Evolutionary conservation across 2,329 filamentous ascomycete species (phyloP).

Genomic region (Sporothrix globosa): DNA sequence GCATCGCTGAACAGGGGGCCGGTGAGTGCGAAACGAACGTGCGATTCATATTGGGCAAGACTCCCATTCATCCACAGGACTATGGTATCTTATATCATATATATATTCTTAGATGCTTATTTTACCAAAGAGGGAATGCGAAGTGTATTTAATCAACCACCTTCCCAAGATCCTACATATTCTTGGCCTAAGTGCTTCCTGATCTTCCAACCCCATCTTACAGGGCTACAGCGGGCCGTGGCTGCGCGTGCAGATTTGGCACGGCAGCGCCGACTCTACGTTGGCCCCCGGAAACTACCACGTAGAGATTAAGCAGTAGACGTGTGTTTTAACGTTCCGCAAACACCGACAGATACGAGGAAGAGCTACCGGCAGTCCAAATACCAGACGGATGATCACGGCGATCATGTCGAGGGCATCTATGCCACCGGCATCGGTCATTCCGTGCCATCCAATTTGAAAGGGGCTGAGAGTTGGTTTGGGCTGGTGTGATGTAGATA

Average conservation of each 20-base stretch:
- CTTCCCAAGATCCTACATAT: no score
- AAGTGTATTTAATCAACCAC: no score
- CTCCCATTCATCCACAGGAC: no score
- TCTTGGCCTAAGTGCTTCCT: no score
- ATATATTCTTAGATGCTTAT: no score
- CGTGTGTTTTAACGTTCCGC: conserved; percentile 52
- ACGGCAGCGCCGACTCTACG: conserved; percentile 56
- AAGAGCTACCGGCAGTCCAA: conserved; percentile 45
- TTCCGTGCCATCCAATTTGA: conserved; percentile 38
- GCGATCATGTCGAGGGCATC: conserved; percentile 45
- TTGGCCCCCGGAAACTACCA: conserved; percentile 59
- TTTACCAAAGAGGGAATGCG: no score
- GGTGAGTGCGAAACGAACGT: no score
- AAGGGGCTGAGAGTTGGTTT: conserved; percentile 43
- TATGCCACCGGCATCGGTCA: conserved; percentile 40
- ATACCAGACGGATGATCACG: conserved; percentile 49
- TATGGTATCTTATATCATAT: no score
- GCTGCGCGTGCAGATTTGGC: conserved; percentile 65
- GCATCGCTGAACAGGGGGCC: no score
- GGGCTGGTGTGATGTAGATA: conserved; percentile 37
- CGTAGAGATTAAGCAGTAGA: conserved; percentile 61
- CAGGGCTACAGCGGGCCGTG: conserved; percentile 47
- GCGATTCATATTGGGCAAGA: no score
- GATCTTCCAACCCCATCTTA: no score
- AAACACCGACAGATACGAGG: conserved; percentile 41